Percentiles rank a stretch among this genome's conserved stretches.
Evolutionary conservation across 768 basidiomycete species (phyloP).

Genomic region (Tylopilus subfusipes): DNA sequence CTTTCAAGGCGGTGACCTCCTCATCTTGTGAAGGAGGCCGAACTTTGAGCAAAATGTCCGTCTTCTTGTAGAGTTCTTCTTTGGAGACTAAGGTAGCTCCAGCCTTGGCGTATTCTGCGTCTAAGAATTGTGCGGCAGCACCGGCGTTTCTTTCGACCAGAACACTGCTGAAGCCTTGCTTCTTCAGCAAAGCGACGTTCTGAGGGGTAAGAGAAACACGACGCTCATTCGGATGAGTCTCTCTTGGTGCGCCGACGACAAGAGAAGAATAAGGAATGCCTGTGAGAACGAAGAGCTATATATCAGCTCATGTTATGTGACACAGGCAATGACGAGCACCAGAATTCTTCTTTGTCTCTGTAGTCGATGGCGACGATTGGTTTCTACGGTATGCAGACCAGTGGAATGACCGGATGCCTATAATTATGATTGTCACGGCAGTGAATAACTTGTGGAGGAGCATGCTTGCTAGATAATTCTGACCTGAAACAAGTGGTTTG

Average conservation of each 20-base stretch:
- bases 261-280: conserved; percentile 68
- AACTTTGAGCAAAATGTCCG: conserved; percentile 86
- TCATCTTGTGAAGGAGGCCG: conserved; percentile 64
- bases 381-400: conserved; percentile 27
- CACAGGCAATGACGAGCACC: conserved; percentile 17
- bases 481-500: conserved; percentile 26
- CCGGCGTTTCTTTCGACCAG: conserved; percentile 75
- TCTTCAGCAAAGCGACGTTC: conserved; percentile 67
- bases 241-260: conserved; percentile 72
- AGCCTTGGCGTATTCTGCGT: conserved; percentile 74
- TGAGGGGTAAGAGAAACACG: conserved; percentile 81
- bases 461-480: background rate
- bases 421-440: background rate
- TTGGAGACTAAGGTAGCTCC: conserved; percentile 75
- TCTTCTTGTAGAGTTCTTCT: conserved; percentile 60
- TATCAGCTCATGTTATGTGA: conserved; percentile 1
- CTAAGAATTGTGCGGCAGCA: conserved; percentile 68
- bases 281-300: conserved; percentile 15
- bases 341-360: conserved; percentile 22
- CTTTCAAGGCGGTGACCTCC: conserved; percentile 61
- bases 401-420: conserved; percentile 32
- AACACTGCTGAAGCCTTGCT: conserved; percentile 77
- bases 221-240: conserved; percentile 73
- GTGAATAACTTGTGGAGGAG: conserved; percentile 1
- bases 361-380: conserved; percentile 5